Percentiles rank a stretch among this genome's conserved stretches.
These are phyloP conservation scores for Komagataella kurtzmanii DNA, from an alignment of 805 yeast genomes.

Conservation along the genomic window DNA sequence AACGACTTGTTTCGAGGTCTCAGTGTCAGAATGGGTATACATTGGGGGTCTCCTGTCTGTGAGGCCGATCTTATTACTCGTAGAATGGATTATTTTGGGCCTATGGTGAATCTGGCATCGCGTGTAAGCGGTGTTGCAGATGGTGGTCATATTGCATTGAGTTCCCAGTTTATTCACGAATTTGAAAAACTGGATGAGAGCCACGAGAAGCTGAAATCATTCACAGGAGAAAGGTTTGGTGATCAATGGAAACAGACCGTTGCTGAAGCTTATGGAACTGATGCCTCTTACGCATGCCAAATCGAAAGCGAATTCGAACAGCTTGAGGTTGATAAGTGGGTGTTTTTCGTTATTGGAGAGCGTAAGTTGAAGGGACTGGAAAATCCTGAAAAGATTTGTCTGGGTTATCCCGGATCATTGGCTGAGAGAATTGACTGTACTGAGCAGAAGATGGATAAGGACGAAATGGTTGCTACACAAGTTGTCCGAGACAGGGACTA, in stretches of 20 bases:
- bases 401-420: constrained; percentile 59
- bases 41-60: constrained; percentile 96
- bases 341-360: constrained; percentile 62
- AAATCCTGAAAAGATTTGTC: constrained; percentile 76
- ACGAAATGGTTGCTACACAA: constrained; percentile 1
- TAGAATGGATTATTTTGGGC: constrained; percentile 98
- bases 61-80: constrained; percentile 90
- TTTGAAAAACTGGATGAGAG: constrained; percentile 40
- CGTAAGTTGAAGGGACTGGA: constrained; percentile 88
- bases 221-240: constrained; percentile 14
- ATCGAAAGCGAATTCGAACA: constrained; percentile 53
- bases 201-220: constrained; percentile 25
- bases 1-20: constrained; percentile 69
- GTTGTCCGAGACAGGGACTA: background rate
- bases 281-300: constrained; percentile 30
- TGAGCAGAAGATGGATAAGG: constrained; percentile 19
- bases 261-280: constrained; percentile 26
- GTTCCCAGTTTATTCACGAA: constrained; percentile 70
- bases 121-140: constrained; percentile 91
- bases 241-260: constrained; percentile 11
- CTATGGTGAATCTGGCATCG: constrained; percentile 93
- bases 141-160: constrained; percentile 93
- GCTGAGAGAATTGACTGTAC: constrained; percentile 41
- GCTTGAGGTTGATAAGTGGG: constrained; percentile 59
- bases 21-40: constrained; percentile 95